Evolutionary conservation across 2,329 filamentous ascomycete species (phyloP).

Genomic region (Ceratocystis destructans): DNA sequence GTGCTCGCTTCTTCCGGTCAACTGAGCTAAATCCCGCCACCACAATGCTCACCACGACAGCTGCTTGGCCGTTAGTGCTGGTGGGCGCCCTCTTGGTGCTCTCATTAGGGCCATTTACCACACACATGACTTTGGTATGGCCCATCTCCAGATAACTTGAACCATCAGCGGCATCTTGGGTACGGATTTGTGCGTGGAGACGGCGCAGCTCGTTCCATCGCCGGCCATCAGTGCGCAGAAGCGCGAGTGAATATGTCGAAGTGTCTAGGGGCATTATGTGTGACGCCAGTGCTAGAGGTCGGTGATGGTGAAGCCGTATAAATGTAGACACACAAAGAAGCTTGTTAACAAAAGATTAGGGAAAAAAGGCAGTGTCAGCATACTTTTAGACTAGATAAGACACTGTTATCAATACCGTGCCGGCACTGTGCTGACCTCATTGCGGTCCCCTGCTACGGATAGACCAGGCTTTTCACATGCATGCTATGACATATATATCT

Average conservation of each 20-base stretch:
- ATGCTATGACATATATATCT: no score
- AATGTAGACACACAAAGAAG: not conserved
- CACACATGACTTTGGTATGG: slow-evolving; percentile 93
- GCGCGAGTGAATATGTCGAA: slow-evolving; percentile 75
- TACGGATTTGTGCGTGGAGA: slow-evolving; percentile 77
- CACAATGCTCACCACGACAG: slow-evolving; percentile 67
- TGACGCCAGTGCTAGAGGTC: not conserved
- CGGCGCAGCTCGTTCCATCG: slow-evolving; percentile 95
- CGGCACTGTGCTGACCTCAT: not conserved
- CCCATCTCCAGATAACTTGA: slow-evolving; percentile 93
- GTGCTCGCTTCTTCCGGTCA: slow-evolving; percentile 63
- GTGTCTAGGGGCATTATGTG: slow-evolving; percentile 78
- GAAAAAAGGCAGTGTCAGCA: not conserved
- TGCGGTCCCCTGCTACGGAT: no score
- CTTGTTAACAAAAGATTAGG: not conserved
- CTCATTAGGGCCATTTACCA: slow-evolving; percentile 74
- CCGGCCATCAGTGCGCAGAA: slow-evolving; percentile 68
- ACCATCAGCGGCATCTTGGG: slow-evolving; percentile 82
- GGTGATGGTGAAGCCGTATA: not conserved
- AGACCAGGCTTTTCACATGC: no score
- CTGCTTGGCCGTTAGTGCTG: slow-evolving; percentile 30
- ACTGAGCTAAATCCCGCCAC: slow-evolving; percentile 79
- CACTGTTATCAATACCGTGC: not conserved
- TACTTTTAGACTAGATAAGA: not conserved
- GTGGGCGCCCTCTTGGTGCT: slow-evolving; percentile 21